Base-by-base conservation (phyloP, 345 rosid species). In the Eucalyptus microcorys region DNA sequence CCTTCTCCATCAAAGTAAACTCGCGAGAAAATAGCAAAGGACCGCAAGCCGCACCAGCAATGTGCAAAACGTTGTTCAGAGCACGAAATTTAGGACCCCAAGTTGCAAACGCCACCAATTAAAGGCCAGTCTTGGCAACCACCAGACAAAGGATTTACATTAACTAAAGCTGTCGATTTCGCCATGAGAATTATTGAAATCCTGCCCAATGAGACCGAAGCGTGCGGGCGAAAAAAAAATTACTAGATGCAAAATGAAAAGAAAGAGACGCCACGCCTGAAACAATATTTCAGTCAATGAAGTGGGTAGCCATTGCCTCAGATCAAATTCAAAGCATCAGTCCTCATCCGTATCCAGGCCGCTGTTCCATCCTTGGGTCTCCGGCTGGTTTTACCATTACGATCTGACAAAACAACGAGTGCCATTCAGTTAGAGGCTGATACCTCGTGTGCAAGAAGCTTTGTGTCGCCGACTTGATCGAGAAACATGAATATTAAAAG, bases 371-470 rank as follows among this genome's bases (percentile, higher is more conserved):
- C 92, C 92, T 96, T 21, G 99, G 99, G 68, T 99, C 99, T 90
- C 96, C 99, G 1, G 99, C 99, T 90, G 96, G 99, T 92, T 96
- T 97, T 40, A 98, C 95, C 99, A 98, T 98, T 89, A 95, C 95
- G 89, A 98, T 97, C 99, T 98, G 95, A 76, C 45, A 79, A 49
- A 19, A 59, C 52, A 92, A 85, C 79, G 5, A 86, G 86, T 24
- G 27, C 47, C 83, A 13, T 37, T 76, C 83, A 37, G 14, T 19
- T 47, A 50, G 30, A 27, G 52, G 55, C 86, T 10, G 27, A 76
- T 21, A 10, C 47, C 45, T 76, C 2, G 5, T 40, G 83, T 37
- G 45, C 6, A 71, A 71, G 83, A 19, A 76, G 83, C 15, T 19
- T 34, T 10, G 83, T 21, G 83, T 40, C 30, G 14, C 83, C 3